Evolutionary conservation across 2,329 filamentous ascomycete species (phyloP).

Genomic region (Aureobasidium zeae): DNA sequence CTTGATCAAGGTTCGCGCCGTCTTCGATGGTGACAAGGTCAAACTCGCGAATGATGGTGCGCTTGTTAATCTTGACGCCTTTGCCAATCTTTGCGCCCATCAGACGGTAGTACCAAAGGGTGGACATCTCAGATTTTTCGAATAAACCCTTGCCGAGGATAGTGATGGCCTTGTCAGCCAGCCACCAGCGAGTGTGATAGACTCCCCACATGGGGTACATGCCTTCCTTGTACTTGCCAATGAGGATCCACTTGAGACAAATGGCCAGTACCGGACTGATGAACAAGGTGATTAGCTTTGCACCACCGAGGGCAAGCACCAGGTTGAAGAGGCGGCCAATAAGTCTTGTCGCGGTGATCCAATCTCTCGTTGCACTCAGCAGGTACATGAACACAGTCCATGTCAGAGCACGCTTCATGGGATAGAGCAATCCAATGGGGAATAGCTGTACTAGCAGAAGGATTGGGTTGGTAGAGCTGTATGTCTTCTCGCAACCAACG

Average conservation of each 20-base stretch:
- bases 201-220: slow-evolving; percentile 51
- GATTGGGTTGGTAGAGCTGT: slow-evolving; percentile 43
- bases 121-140: slow-evolving; percentile 31
- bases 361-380: slow-evolving; percentile 34
- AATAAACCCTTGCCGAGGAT: slow-evolving; percentile 43
- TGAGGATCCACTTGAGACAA: slow-evolving; percentile 45
- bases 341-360: slow-evolving; percentile 33
- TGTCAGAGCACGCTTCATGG: slow-evolving; percentile 42
- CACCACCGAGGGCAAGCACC: slow-evolving; percentile 37
- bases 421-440: slow-evolving; percentile 43
- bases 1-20: slow-evolving; percentile 39
- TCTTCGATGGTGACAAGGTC: slow-evolving; percentile 49
- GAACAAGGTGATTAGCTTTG: slow-evolving; percentile 33
- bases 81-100: slow-evolving; percentile 47
- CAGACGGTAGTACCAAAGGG: slow-evolving; percentile 41
- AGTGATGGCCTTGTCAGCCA: slow-evolving; percentile 45
- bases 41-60: slow-evolving; percentile 44
- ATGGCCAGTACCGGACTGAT: slow-evolving; percentile 42
- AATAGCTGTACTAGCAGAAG: slow-evolving; percentile 44
- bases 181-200: slow-evolving; percentile 52
- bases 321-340: slow-evolving; percentile 43
- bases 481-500: slow-evolving; percentile 32
- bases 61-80: slow-evolving; percentile 39
- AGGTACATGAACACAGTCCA: slow-evolving; percentile 46
- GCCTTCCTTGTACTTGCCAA: slow-evolving; percentile 45